Base-by-base conservation (phyloP, 1,284 basidiomycete species). In the Puccinia hordei region DNA sequence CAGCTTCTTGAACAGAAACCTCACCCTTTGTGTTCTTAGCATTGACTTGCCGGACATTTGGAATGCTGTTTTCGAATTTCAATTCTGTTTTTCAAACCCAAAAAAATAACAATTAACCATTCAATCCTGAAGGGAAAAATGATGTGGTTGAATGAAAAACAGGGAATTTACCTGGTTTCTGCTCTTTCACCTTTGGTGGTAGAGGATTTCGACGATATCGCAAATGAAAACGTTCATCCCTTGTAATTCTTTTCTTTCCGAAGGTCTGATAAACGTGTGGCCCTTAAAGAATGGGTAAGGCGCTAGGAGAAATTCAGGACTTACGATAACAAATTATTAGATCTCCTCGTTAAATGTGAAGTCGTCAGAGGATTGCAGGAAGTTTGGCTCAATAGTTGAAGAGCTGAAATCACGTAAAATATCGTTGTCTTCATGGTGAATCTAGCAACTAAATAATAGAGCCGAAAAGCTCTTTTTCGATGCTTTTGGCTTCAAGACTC, bases 361-460 rank as follows among this genome's bases (percentile, higher is more conserved):
- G 66, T 69, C 17, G 44, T 17, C 24, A 69, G 24, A 33, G 41
- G 30, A n/a, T 24, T 51, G 17, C 66, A 17, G 13, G 24, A 69
- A 46, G n/a, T 33, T 8, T 69, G 41, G n/a, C 46, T 27, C 15
- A 69, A 69, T 38, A 63, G 17, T 30, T 38, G 61, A 17, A 69
- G 44, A 46, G n/a, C n/a, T 49, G 46, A 69, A 46, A 69, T 15
- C 24, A 30, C 30, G 24, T 69, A 69, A 49, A 69, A 13, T 12
- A 49, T 24, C 24, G 9, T 27, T 51, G 49, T 41, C 27, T 33
- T 69, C 66, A 69, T 69, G 41, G 27, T 49, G 44, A 51, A 8
- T 5, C 15, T 33, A 68, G 15, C 24, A 30, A 27, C 9, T 41
- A 66, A 19, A 41, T 41, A 66, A 41, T 44, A 15, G 19, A 30